Evolutionary conservation across 805 yeast genomes (phyloP).

Genomic region (Saccharomyces kudriavzevii): DNA sequence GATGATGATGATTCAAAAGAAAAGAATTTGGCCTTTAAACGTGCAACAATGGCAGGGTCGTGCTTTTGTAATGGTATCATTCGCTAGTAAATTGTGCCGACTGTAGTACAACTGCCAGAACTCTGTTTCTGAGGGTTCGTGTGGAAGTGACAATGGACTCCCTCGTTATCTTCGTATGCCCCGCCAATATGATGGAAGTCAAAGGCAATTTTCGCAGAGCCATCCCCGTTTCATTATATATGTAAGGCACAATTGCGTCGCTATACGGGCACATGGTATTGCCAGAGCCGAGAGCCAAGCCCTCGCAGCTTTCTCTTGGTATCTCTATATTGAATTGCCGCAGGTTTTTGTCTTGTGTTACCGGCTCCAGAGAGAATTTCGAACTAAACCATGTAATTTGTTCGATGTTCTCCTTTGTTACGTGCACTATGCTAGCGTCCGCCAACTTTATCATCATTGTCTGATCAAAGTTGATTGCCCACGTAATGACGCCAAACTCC

Average conservation of each 20-base stretch:
- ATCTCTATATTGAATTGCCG: constrained; percentile 23
- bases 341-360: constrained; percentile 18
- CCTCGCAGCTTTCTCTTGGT: constrained; percentile 17
- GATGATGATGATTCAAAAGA: not conserved
- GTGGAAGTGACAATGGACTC: constrained; percentile 5
- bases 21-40: not conserved
- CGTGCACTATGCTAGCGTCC: constrained; percentile 16
- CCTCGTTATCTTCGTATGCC: constrained; percentile 7
- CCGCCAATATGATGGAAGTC: constrained; percentile 6
- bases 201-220: constrained; percentile 19
- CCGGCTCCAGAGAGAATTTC: constrained; percentile 19
- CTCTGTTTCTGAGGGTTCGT: constrained; percentile 2
- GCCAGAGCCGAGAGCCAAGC: constrained; percentile 8
- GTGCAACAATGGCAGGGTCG: not conserved
- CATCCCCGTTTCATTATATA: constrained; percentile 27
- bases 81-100: constrained; percentile 1
- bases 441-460: constrained; percentile 19
- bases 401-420: constrained; percentile 7
- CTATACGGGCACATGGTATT: constrained; percentile 5
- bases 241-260: constrained; percentile 14
- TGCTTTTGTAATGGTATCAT: not conserved
- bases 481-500: constrained; percentile 19
- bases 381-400: constrained; percentile 20
- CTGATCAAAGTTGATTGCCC: constrained; percentile 21
- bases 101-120: constrained; percentile 2